Evolutionary conservation across 1,139 yeast species (phyloP).

Genomic region (Pichia sp.): DNA sequence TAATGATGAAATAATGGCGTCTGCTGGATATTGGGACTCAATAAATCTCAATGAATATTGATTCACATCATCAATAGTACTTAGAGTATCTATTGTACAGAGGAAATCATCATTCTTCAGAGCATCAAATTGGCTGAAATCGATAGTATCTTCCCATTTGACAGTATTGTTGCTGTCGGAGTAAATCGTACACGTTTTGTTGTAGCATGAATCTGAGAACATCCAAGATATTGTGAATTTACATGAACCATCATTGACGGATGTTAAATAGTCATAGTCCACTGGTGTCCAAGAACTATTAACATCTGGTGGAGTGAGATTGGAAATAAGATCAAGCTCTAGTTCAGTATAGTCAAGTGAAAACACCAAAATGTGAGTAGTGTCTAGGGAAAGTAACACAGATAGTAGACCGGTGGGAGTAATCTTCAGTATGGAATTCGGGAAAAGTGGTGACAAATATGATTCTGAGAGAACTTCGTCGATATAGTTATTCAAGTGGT

Average conservation of each 20-base stretch:
- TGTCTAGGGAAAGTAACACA: slow-evolving; percentile 34
- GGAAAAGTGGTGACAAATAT: slow-evolving; percentile 15
- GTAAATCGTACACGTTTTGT: slow-evolving; percentile 15
- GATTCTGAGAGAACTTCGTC: slow-evolving; percentile 16
- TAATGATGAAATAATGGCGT: slow-evolving; percentile 26
- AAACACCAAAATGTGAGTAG: slow-evolving; percentile 35
- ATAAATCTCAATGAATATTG: slow-evolving; percentile 37
- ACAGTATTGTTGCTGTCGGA: slow-evolving; percentile 4
- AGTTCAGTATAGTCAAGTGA: slow-evolving; percentile 11
- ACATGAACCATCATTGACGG: neutral
- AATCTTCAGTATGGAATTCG: slow-evolving; percentile 14
- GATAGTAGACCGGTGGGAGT: slow-evolving; percentile 12
- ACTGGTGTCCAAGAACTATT: slow-evolving; percentile 13
- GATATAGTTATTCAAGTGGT: slow-evolving; percentile 25
- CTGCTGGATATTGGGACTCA: slow-evolving; percentile 38
- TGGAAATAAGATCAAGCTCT: slow-evolving; percentile 2
- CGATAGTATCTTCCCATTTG: slow-evolving; percentile 6
- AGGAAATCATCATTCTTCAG: slow-evolving; percentile 8
- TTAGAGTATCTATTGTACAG: slow-evolving; percentile 8
- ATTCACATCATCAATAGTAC: slow-evolving; percentile 14
- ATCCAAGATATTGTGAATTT: slow-evolving; percentile 22
- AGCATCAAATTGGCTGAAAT: slow-evolving; percentile 4
- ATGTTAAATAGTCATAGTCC: slow-evolving; percentile 9
- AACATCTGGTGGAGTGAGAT: slow-evolving; percentile 11
- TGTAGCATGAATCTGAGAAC: slow-evolving; percentile 12